Evolutionary conservation across 805 yeast genomes (phyloP).

Genomic region (Wickerhamiella hasegawae): DNA sequence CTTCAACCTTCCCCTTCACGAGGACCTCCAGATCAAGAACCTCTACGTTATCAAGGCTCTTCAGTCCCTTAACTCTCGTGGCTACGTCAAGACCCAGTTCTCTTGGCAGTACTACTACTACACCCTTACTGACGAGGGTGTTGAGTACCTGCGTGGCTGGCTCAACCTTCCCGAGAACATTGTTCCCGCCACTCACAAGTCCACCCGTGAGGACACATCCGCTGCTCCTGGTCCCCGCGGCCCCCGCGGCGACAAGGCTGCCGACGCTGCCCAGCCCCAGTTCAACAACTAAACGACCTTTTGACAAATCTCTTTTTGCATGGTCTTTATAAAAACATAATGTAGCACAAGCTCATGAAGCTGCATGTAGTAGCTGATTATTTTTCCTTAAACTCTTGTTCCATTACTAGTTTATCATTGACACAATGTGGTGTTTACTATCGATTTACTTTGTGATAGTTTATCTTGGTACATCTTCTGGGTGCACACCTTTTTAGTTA

Average conservation of each 20-base stretch:
- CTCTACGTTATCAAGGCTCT: constrained; percentile 95
- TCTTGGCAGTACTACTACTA: constrained; percentile 99
- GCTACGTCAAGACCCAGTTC: constrained; percentile 99
- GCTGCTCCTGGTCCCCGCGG: constrained; percentile 47
- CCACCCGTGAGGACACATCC: constrained; percentile 32
- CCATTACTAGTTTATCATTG: too few species aligned
- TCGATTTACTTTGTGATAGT: too few species aligned
- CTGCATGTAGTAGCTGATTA: too few species aligned
- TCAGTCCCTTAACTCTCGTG: constrained; percentile 97
- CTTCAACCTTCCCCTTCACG: constrained; percentile 94
- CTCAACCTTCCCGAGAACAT: constrained; percentile 97
- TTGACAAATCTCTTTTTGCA: not conserved
- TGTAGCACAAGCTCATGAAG: constrained; percentile 5
- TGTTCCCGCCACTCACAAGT: constrained; percentile 96
- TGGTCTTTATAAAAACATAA: constrained; percentile 1
- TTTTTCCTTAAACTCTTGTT: too few species aligned
- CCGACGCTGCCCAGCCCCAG: constrained; percentile 23
- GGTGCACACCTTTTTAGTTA: too few species aligned
- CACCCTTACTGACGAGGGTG: constrained; percentile 99
- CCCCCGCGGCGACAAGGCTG: constrained; percentile 15
- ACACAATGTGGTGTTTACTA: too few species aligned
- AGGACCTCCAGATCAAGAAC: constrained; percentile 96
- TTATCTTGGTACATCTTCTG: too few species aligned
- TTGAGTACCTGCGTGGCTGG: constrained; percentile 94
- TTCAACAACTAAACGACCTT: constrained; percentile 20